A percentile compares a stretch with the other conserved stretches of the same genome.
These are phyloP conservation scores for Ophiocordyceps robertsii DNA, from an alignment of 2,329 filamentous ascomycete species.

Conservation along the genomic window DNA sequence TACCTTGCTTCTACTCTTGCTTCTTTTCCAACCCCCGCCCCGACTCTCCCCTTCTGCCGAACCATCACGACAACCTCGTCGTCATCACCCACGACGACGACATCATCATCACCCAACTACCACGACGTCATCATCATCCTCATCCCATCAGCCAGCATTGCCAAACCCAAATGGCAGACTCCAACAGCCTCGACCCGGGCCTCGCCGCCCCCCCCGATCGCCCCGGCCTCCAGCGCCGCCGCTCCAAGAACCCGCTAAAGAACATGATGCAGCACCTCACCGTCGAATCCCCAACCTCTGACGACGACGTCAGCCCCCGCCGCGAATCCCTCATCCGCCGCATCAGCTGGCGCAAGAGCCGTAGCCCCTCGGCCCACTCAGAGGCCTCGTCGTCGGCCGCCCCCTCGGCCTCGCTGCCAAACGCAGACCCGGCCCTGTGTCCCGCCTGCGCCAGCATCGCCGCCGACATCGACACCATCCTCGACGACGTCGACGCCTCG, in stretches of 20 bases:
- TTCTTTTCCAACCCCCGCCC: no score
- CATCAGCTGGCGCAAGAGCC: conserved; percentile 21
- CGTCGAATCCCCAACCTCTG: conserved; percentile 16
- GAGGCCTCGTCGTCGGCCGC: conserved; percentile 8
- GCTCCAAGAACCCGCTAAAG: conserved; percentile 20
- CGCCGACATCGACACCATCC: conserved; percentile 17
- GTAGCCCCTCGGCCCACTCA: conserved; percentile 20
- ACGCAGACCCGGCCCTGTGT: conserved; percentile 16
- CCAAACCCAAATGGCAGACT: no score
- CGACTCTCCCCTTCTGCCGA: no score
- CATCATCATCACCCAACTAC: no score
- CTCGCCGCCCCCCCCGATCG: conserved; percentile 4
- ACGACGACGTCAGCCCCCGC: conserved; percentile 13
- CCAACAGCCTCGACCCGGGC: conserved; percentile 8
- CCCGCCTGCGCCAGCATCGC: conserved; percentile 17
- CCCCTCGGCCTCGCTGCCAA: conserved; percentile 10
- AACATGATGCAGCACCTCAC: conserved; percentile 25
- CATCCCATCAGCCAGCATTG: no score
- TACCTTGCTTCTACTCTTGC: no score
- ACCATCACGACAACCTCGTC: no score
- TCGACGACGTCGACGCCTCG: conserved; percentile 16
- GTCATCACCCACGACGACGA: no score
- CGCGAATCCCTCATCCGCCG: conserved; percentile 20
- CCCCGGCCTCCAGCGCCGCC: conserved; percentile 14
- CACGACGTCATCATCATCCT: no score